Evolutionary conservation across 2,329 filamentous ascomycete genomes (phyloP).

Genomic region (Aureobasidium sp.): DNA sequence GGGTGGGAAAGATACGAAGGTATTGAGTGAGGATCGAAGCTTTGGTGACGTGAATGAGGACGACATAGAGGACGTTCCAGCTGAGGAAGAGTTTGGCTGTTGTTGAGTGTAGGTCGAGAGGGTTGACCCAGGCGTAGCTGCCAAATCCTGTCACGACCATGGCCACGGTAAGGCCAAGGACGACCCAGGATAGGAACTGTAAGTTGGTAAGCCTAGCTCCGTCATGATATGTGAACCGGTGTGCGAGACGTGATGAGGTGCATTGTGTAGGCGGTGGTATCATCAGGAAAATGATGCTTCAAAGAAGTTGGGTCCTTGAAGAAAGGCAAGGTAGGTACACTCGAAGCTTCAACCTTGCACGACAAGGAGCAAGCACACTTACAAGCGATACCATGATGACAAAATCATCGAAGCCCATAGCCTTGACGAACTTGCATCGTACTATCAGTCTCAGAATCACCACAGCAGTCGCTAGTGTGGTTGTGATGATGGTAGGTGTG

Average conservation of each 20-base stretch:
- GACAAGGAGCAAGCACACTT: conserved; percentile 15
- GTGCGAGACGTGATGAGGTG: too few species aligned
- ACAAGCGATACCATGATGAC: conserved; percentile 27
- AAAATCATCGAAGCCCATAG: conserved; percentile 29
- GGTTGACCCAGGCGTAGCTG: neutral
- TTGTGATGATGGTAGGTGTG: conserved; percentile 24
- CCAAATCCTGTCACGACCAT: conserved; percentile 8
- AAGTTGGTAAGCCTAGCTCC: conserved; percentile 11
- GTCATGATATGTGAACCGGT: neutral
- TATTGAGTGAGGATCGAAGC: conserved; percentile 41
- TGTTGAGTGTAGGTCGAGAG: conserved; percentile 11
- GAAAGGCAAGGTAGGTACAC: neutral
- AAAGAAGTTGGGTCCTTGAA: too few species aligned
- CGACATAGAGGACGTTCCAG: conserved; percentile 25
- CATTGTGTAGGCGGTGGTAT: too few species aligned
- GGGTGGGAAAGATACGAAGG: conserved; percentile 37
- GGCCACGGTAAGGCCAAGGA: conserved; percentile 22
- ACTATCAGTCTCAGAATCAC: conserved; percentile 29
- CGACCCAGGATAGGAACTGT: conserved; percentile 21
- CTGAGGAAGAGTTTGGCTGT: conserved; percentile 24
- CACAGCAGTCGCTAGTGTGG: conserved; percentile 22
- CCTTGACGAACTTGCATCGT: conserved; percentile 23
- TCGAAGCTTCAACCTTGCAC: neutral
- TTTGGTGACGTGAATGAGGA: conserved; percentile 32
- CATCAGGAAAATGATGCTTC: too few species aligned